Base-by-base conservation (phyloP, 2,329 filamentous ascomycete genomes). In the Diaporthe humulicola region DNA sequence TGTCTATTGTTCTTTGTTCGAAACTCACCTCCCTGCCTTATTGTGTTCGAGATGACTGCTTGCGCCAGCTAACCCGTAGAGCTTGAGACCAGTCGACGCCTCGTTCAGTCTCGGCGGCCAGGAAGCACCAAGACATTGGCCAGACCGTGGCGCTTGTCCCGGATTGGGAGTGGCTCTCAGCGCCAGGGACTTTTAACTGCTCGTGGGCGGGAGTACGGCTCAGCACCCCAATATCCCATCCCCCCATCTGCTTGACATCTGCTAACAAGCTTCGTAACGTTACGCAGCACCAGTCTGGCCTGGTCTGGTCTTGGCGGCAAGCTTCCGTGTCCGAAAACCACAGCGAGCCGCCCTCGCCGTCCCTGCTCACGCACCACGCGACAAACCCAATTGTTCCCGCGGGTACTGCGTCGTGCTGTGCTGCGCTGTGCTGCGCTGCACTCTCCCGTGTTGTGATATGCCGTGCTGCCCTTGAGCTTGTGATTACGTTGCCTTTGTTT, bases 221-320 rank as follows among this genome's bases (percentile, higher is more conserved):
- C 61, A 67, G 61, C 61, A 50, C 22, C 33, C 58, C 25, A 22
- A 45, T n/a, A 33, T 30, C 58, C 36, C 56, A 19, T 28, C n/a
- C 38, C 60, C 60, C 64, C 48, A 67, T 52, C 45, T 36, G 45
- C 48, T 69, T 69, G 64, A 69, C 64, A 69, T 38, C 36, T 69
- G 45, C 48, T 54, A 54, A 69, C 30, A 69, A 54, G 48, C 64
- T 69, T 69, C 64, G 64, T 69, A 69, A 69, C 64, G 64, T 69
- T 69, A 69, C 64, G 64, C 64, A 54, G 64, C 64, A 69, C 48
- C 54, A 38, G 64, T 28, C 48, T 69, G 64, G 64, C 45, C 48
- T 54, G 64, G 64, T 19, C 33, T 45, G 45, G 48, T 28, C 64
- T 69, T 67, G 61, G 61, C 61, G 61, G 61, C 61, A 36, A 67